phyloP scores from a whole-genome alignment of 2,329 filamentous ascomycete genomes.

The Ilyonectria robusta region DNA sequence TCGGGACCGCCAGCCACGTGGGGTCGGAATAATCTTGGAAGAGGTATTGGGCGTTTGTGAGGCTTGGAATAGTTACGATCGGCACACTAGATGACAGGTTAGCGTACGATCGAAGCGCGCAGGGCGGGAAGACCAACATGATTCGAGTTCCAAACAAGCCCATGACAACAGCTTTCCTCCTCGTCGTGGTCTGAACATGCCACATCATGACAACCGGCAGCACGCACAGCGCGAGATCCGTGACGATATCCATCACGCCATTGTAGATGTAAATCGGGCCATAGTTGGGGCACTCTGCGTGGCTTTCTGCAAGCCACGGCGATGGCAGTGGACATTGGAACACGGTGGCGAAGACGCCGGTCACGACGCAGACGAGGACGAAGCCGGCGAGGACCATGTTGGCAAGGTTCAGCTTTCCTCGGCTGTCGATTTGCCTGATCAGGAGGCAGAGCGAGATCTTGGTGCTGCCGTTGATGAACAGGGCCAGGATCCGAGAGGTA shows the following conservation, averaged over 20 bases:
- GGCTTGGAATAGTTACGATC: constrained; percentile 36
- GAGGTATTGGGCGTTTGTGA: constrained; percentile 32
- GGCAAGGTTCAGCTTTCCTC: constrained; percentile 32
- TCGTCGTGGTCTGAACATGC: constrained; percentile 39
- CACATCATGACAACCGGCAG: constrained; percentile 45
- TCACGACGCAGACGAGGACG: constrained; percentile 28
- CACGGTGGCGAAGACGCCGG: constrained; percentile 31
- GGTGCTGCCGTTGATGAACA: constrained; percentile 37
- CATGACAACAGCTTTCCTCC: constrained; percentile 39
- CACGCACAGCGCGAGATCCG: constrained; percentile 34
- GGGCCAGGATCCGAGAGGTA: constrained; percentile 33
- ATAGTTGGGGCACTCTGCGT: constrained; percentile 28
- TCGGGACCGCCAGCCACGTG: constrained; percentile 35
- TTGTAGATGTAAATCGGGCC: constrained; percentile 38
- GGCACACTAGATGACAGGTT: constrained; percentile 30
- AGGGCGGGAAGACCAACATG: constrained; percentile 25
- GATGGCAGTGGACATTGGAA: constrained; percentile 39
- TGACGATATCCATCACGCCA: constrained; percentile 34
- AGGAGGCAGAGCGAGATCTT: constrained; percentile 43
- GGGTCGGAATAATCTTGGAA: constrained; percentile 32
- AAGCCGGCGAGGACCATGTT: constrained; percentile 32
- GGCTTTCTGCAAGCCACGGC: constrained; percentile 33
- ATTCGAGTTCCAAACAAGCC: constrained; percentile 40
- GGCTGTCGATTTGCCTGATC: constrained; percentile 40
- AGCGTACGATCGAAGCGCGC: background rate